phyloP scores from a whole-genome alignment of 805 yeast genomes.

The Pichia manshurica region DNA sequence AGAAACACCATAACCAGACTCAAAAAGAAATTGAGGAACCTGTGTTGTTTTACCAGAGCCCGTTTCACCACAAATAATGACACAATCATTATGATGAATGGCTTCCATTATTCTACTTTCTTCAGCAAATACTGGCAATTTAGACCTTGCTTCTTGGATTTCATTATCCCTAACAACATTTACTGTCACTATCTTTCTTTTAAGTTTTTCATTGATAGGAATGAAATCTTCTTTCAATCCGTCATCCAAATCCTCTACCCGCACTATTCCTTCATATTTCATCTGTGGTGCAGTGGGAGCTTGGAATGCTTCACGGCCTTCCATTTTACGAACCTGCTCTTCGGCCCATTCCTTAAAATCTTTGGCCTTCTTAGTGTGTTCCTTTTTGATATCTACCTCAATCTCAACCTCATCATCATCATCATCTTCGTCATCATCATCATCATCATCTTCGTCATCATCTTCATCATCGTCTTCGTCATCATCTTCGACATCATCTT shows the following conservation, averaged over 20 bases:
- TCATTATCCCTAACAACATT: conserved; percentile 58
- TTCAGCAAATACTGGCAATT: conserved; percentile 82
- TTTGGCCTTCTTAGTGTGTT: conserved; percentile 45
- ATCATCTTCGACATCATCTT: conserved; percentile 24
- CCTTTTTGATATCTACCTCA: conserved; percentile 34
- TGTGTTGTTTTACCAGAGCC: conserved; percentile 99
- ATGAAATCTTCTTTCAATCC: conserved; percentile 56
- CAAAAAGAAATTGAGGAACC: conserved; percentile 92
- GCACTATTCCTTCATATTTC: conserved; percentile 49
- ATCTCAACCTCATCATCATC: conserved; percentile 28
- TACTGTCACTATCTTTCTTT: conserved; percentile 63
- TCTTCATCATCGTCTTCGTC: conserved; percentile 29
- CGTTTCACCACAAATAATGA: conserved; percentile 93
- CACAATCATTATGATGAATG: conserved; percentile 82
- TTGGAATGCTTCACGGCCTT: conserved; percentile 48
- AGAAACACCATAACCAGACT: conserved; percentile 76
- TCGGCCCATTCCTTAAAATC: conserved; percentile 90
- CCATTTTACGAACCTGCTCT: conserved; percentile 55
- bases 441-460: conserved; percentile 31
- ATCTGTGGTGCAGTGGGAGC: conserved; percentile 47
- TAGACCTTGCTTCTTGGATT: conserved; percentile 61
- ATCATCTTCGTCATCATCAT: conserved; percentile 28
- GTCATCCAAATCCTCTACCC: conserved; percentile 68
- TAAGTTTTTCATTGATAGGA: conserved; percentile 47
- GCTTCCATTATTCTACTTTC: conserved; percentile 96